Evolutionary conservation across 1,284 basidiomycete species (phyloP).

Genomic region (Ustilago loliicola): DNA sequence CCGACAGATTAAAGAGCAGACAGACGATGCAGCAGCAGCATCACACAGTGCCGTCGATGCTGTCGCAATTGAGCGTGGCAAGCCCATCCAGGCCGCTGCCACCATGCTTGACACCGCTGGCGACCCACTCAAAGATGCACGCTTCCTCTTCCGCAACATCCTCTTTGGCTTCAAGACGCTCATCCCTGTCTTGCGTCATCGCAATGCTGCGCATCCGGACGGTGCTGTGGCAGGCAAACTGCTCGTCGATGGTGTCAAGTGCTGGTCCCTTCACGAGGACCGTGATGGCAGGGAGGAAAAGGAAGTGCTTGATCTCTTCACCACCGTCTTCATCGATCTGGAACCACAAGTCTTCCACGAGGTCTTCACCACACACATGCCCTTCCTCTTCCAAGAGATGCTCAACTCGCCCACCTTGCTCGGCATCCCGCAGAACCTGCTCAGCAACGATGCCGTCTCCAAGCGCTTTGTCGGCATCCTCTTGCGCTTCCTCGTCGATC

Average conservation of each 20-base stretch:
- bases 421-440: constrained; percentile 88
- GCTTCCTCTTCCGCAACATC: constrained; percentile 87
- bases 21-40: constrained; percentile 17
- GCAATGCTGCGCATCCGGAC: constrained; percentile 83
- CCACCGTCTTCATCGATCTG: constrained; percentile 73
- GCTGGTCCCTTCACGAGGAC: constrained; percentile 87
- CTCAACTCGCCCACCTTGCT: constrained; percentile 81
- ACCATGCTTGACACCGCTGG: constrained; percentile 71
- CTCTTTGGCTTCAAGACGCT: constrained; percentile 90
- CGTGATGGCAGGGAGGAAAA: constrained; percentile 80
- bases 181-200: constrained; percentile 82
- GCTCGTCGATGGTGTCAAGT: constrained; percentile 86
- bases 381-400: constrained; percentile 66
- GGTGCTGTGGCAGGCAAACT: constrained; percentile 88
- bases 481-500: constrained; percentile 85
- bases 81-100: constrained; percentile 71
- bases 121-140: constrained; percentile 74
- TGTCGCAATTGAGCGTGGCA: constrained; percentile 71
- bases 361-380: constrained; percentile 62
- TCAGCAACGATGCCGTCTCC: constrained; percentile 85
- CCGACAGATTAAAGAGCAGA: constrained; percentile 40
- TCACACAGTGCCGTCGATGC: constrained; percentile 30
- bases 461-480: constrained; percentile 93
- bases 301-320: constrained; percentile 89
- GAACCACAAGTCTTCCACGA: constrained; percentile 68